These are phyloP conservation scores for Penicillium turbatum DNA, from an alignment of 495 filamentous ascomycete species.

Conservation along the genomic window DNA sequence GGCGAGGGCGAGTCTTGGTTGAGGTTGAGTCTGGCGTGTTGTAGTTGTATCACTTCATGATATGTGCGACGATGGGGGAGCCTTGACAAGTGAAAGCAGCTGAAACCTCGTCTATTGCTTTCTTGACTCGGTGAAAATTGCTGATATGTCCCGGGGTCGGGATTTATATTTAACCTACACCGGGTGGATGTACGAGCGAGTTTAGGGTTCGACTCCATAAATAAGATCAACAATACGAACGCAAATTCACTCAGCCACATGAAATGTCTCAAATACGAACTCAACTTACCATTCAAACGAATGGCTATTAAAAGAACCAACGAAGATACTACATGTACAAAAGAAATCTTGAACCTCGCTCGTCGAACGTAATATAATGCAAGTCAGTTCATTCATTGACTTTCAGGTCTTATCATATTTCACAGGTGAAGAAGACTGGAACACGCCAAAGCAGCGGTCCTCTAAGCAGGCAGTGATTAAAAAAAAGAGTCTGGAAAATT, in stretches of 20 bases:
- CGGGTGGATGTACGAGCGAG: too few species aligned
- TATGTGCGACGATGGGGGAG: too few species aligned
- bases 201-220: too few species aligned
- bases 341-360: not conserved
- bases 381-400: conserved; percentile 13
- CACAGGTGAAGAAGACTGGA: conserved; percentile 18
- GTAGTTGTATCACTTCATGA: too few species aligned
- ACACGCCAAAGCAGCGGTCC: conserved; percentile 12
- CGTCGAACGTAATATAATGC: conserved; percentile 8
- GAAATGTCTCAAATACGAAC: not conserved
- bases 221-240: not conserved
- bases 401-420: conserved; percentile 30
- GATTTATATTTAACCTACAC: too few species aligned
- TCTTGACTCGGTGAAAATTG: too few species aligned
- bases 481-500: conserved; percentile 15
- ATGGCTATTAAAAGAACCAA: too few species aligned
- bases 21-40: too few species aligned
- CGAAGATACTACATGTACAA: not conserved
- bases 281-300: not conserved
- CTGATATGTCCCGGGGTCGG: too few species aligned
- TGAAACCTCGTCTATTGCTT: too few species aligned
- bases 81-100: too few species aligned
- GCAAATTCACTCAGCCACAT: not conserved
- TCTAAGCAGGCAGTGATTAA: conserved; percentile 20
- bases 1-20: too few species aligned